Evolutionary conservation across 352 stramenopile species (phyloP), one percentile per base, ranked within the genome.

Genomic region (Thraustochytrium sp.): DNA sequence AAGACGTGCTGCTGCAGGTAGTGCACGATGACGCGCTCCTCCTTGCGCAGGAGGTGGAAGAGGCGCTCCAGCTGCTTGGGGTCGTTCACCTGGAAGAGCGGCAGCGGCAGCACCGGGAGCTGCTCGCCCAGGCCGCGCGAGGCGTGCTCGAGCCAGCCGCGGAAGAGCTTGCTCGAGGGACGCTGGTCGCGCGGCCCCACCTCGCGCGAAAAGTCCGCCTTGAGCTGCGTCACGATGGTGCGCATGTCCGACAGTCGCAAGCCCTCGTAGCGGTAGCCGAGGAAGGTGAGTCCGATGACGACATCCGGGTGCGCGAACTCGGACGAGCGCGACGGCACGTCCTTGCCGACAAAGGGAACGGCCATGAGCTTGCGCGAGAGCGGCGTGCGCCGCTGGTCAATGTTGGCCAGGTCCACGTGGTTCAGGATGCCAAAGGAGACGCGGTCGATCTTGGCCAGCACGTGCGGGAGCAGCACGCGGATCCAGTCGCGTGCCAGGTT

Each of bases 231-330:
- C 18, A 84, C 61, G n/a, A 84, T 75, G 9, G 55, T 75, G 42
- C 61, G 55, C 40, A 94, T 87, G 85, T 96, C 92, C 0, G 89
- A 92, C 13, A 92, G 87, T 31, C 92, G 91, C 46, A 96, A 91
- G 26, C 92, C 91, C 89, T 96, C 92, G 87, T 96, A 96, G 37
- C 93, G 86, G 85, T 94, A 96, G 9, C 92, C 92, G 40, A 95
- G 86, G 46, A 95, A 94, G 16, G 92, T 97, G 54, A 97, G 84
- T 2, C 94, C 91, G 84, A 95, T 94, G 29, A 97, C 85, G 4
- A 98, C 95, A 83, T 99, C 97, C 9, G 97, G 97, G 76, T 99
- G 96, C 8, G 96, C 97, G 85, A 99, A 99, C 87, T 99, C 97
- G 42, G 94, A 99, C 31, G 96, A 98, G 42, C 96, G 90, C 82